Evolutionary conservation across 768 basidiomycete genomes (phyloP), one percentile per base, ranked within the genome.

Genomic region (Psilocybe azurescens): DNA sequence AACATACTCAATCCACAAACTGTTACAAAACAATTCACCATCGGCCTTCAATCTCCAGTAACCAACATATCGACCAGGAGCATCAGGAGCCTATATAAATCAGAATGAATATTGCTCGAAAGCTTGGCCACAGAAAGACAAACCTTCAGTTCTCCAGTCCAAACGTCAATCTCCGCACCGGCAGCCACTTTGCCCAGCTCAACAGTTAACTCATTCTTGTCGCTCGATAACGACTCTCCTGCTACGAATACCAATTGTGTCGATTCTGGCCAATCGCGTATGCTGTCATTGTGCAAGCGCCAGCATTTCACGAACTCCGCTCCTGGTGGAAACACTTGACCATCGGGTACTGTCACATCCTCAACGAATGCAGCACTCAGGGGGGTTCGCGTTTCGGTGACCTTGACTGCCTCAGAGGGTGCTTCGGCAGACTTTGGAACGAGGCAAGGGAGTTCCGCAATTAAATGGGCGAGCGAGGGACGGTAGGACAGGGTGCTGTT

Each of bases 291-390:
- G 32, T 79, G 63, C 79, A 94, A 82, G 59, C 81, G 79, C 93
- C 93, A 95, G 20, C 86, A 86, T 75, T 94, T 95, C 58, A 93
- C 84, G 68, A 95, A 95, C 71, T 91, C 91, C 0, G 91, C 91
- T 36, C 93, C 93, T 6, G 91, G 87, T 32, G 91, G 91, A 70
- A 94, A 90, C 24, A 79, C 74, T 67, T 93, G 90, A 0, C 92
- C 93, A 66, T 90, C 88, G 3, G 84, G 78, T 53, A 92, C 88
- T 36, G 90, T 93, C 44, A 87, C 79, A 70, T 94, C 89, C 38
- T 79, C 79, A 5, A 93, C 62, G 62, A 89, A 89, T 5, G 76
- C 76, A 3, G 90, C 89, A 39, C 79, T 79, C 61, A 90, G 69
- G 18, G 74, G 24, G 30, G 59, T 20, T 13, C 54, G 63, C 55